These are phyloP conservation scores for Coniella vitis DNA, from an alignment of 2,329 filamentous ascomycete species.

Conservation along the genomic window DNA sequence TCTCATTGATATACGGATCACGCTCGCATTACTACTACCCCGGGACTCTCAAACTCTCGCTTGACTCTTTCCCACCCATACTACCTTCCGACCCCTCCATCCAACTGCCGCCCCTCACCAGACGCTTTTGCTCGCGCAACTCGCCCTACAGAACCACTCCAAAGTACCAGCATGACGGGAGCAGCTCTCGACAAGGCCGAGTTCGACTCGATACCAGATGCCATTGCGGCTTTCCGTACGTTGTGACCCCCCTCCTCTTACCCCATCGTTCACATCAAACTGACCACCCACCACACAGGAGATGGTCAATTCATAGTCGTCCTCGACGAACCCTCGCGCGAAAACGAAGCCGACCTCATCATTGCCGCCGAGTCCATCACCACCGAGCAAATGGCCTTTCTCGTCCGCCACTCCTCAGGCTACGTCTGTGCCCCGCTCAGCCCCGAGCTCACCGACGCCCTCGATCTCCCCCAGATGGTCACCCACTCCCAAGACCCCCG, in stretches of 20 bases:
- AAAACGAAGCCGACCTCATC: conserved; percentile 98
- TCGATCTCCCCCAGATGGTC: conserved; percentile 89
- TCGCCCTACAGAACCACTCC: neutral
- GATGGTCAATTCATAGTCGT: conserved; percentile 92
- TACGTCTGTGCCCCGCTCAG: conserved; percentile 84
- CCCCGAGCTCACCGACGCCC: conserved; percentile 57
- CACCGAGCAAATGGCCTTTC: conserved; percentile 87
- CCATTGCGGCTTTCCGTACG: conserved; percentile 59
- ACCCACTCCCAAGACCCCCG: conserved; percentile 67
- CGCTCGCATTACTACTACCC: too few relatives aligned
- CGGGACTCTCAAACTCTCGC: too few relatives aligned
- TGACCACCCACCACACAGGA: conserved; percentile 34
- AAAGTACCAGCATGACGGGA: conserved; percentile 37
- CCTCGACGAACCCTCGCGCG: conserved; percentile 83
- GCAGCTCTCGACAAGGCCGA: conserved; percentile 42
- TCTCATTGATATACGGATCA: too few relatives aligned
- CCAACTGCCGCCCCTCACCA: too few relatives aligned
- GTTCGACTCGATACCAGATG: conserved; percentile 60
- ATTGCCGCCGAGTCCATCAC: conserved; percentile 83
- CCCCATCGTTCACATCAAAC: conserved; percentile 6
- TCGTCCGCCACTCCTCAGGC: conserved; percentile 86
- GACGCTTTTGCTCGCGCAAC: too few relatives aligned
- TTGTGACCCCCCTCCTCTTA: conserved; percentile 13
- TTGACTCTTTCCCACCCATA: too few relatives aligned
- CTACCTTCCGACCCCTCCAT: too few relatives aligned